Evolutionary conservation across 208 protist genomes (phyloP).

Genomic region (Trypanosoma conorhini): DNA sequence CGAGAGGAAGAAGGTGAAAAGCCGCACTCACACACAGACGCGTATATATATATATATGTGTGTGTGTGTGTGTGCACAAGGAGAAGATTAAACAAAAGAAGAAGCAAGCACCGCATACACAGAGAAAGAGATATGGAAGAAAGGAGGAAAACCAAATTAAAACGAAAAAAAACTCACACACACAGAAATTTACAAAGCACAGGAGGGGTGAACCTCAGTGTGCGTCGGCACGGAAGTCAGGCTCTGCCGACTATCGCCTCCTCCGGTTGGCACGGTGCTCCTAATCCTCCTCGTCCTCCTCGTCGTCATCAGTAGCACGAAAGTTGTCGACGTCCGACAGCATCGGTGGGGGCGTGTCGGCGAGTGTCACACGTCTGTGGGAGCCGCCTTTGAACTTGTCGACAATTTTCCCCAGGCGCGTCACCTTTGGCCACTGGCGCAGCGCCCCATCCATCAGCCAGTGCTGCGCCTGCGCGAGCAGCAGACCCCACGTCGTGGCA

Average conservation of each 20-base stretch:
- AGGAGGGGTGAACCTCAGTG: no score
- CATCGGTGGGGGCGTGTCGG: conserved; percentile 7
- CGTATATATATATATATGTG: not conserved
- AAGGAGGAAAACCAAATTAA: not conserved
- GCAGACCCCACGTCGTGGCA: conserved; percentile 49
- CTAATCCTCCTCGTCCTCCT: not conserved
- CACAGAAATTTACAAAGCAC: not conserved
- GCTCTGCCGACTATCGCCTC: no score
- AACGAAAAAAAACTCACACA: not conserved
- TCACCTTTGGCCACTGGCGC: conserved; percentile 83
- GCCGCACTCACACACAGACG: not conserved
- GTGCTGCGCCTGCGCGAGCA: conserved; percentile 35
- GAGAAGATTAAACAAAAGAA: conserved; percentile 9
- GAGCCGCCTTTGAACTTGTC: conserved; percentile 23
- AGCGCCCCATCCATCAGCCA: conserved; percentile 64
- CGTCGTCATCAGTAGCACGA: not conserved
- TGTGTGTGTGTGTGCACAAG: not conserved
- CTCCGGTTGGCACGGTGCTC: not conserved
- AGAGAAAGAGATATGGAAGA: conserved; percentile 19
- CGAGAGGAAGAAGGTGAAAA: not conserved
- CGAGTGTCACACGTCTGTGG: conserved; percentile 1
- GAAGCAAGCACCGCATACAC: not conserved
- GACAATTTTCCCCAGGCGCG: conserved; percentile 61
- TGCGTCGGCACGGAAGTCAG: no score
- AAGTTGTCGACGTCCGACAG: not conserved